Percentiles rank a stretch among this genome's conserved stretches.
Evolutionary conservation across 306 rosid species (phyloP).

Genomic region (Fagus crenata): DNA sequence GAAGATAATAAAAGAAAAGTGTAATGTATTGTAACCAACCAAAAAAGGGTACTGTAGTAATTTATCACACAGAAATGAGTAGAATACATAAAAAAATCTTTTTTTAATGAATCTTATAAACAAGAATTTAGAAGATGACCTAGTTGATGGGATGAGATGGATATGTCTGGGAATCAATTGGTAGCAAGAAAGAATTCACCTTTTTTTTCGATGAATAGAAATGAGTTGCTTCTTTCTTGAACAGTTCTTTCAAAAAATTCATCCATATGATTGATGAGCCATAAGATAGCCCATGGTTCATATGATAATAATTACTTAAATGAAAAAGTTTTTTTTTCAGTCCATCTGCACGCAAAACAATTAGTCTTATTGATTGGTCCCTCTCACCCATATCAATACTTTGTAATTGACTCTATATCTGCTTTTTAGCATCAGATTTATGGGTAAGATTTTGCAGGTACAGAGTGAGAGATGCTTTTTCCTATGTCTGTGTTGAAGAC

Average conservation of each 20-base stretch:
- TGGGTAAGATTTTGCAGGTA: too few species aligned
- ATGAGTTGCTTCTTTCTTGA: not conserved
- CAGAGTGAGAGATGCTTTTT: not conserved
- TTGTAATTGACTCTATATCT: too few species aligned
- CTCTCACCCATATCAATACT: too few species aligned
- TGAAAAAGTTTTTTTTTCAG: not conserved
- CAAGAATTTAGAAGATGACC: not conserved
- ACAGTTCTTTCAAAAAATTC: not conserved
- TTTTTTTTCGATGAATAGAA: too few species aligned
- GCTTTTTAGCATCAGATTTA: too few species aligned
- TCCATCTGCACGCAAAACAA: not conserved
- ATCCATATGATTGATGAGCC: slow-evolving; percentile 4
- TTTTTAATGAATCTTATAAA: not conserved
- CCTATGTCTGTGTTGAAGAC: not conserved
- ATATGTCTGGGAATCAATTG: not conserved
- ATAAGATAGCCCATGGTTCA: not conserved
- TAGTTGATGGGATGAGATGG: not conserved
- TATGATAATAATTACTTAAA: not conserved
- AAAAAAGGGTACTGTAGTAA: not conserved
- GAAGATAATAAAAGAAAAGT: not conserved
- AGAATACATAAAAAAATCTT: not conserved
- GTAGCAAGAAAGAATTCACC: not conserved
- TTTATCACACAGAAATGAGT: not conserved
- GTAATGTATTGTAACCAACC: not conserved
- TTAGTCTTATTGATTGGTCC: not conserved